These are phyloP conservation scores for Dryadomyces quercus-mongolicae DNA, from an alignment of 2,329 filamentous ascomycete species.

Conservation along the genomic window DNA sequence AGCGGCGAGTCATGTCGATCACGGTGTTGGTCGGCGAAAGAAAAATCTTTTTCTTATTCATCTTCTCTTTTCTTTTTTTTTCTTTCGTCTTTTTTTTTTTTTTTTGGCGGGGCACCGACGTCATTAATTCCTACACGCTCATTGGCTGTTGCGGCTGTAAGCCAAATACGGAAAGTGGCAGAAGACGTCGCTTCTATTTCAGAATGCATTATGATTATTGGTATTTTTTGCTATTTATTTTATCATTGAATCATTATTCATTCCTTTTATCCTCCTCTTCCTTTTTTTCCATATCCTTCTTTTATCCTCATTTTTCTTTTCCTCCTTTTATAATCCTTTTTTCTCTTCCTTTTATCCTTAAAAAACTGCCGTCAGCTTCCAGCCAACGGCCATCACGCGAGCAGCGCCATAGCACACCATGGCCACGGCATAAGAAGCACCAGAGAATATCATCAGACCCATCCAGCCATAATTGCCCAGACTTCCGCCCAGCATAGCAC, in stretches of 20 bases:
- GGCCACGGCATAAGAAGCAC: constrained; percentile 21
- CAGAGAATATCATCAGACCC: constrained; percentile 26
- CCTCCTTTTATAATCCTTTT: neutral
- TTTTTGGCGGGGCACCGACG: neutral
- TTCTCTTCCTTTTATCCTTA: constrained; percentile 6
- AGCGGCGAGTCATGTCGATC: neutral
- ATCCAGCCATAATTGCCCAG: constrained; percentile 21
- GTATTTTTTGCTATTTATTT: constrained; percentile 1
- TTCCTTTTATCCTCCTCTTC: neutral
- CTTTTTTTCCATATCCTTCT: neutral
- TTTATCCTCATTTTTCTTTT: neutral
- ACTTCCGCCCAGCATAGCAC: constrained; percentile 22
- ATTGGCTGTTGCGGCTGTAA: neutral
- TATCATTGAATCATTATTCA: neutral
- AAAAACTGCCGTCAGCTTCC: constrained; percentile 17
- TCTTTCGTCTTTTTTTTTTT: neutral
- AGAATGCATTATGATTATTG: neutral
- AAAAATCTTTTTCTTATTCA: neutral
- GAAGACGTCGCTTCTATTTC: neutral
- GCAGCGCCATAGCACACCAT: constrained; percentile 21
- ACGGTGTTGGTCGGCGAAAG: neutral
- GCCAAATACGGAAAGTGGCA: neutral
- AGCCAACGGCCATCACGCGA: constrained; percentile 24
- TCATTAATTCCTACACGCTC: neutral
- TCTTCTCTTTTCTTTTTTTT: neutral